phyloP scores from a whole-genome alignment of 176 grass and related monocot species.

The Hsuehochloa calcarea region DNA sequence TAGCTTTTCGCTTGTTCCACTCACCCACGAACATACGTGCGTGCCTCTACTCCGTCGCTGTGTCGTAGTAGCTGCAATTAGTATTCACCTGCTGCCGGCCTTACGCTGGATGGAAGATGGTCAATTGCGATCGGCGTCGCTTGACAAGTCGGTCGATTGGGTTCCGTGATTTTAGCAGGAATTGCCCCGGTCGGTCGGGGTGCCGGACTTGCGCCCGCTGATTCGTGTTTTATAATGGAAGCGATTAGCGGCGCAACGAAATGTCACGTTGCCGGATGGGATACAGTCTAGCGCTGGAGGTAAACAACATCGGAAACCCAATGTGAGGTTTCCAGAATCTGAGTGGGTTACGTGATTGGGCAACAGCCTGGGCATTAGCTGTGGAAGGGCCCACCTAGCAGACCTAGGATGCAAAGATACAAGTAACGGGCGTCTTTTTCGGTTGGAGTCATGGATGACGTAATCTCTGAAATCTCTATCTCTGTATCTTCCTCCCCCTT shows the following conservation, averaged over 20 bases:
- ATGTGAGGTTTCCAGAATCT: too few species aligned
- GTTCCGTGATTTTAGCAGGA: constrained; percentile 6
- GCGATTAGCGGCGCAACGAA: background rate
- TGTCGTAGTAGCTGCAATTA: background rate
- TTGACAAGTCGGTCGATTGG: background rate
- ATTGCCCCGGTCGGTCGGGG: background rate
- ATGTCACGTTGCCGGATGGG: too few species aligned
- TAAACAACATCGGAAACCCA: too few species aligned
- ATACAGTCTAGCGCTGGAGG: too few species aligned
- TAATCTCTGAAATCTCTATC: too few species aligned
- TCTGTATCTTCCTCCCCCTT: too few species aligned
- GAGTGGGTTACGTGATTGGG: too few species aligned
- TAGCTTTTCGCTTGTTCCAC: background rate
- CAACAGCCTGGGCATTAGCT: too few species aligned
- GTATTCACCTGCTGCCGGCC: background rate
- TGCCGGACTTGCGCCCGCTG: background rate
- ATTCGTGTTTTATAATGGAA: background rate
- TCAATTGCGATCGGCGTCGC: background rate
- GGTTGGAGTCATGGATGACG: too few species aligned
- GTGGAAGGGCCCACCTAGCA: too few species aligned
- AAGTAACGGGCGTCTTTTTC: too few species aligned
- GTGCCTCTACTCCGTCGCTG: background rate
- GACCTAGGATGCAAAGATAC: too few species aligned
- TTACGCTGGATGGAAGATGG: background rate
- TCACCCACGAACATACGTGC: constrained; percentile 8